Percentiles rank a stretch among this genome's conserved stretches.
Evolutionary conservation across 768 basidiomycete species (phyloP).

Genomic region (Sarcomyxa edulis): DNA sequence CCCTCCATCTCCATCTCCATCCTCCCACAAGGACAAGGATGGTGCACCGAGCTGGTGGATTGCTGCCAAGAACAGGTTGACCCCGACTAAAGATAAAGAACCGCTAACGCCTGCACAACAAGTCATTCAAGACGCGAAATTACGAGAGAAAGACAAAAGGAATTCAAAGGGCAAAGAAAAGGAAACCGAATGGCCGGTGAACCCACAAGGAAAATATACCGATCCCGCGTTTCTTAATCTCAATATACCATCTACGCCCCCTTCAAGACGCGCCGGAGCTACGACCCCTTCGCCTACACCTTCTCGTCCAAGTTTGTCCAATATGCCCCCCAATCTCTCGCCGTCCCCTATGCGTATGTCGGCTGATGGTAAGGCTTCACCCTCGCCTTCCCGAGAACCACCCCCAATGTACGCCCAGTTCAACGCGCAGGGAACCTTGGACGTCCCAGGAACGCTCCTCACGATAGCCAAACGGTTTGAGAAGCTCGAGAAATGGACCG

Average conservation of each 20-base stretch:
- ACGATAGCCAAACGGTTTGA: conserved; percentile 78
- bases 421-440: conserved; percentile 62
- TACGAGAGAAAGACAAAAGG: conserved; percentile 53
- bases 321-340: conserved; percentile 50
- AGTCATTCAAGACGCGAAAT: conserved; percentile 69
- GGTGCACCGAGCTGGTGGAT: conserved; percentile 59
- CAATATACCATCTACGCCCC: conserved; percentile 38
- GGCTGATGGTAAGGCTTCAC: conserved; percentile 24
- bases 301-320: conserved; percentile 41
- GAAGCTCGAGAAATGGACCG: conserved; percentile 87
- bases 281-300: conserved; percentile 64
- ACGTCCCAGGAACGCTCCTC: conserved; percentile 69
- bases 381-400: conserved; percentile 50
- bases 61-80: conserved; percentile 67
- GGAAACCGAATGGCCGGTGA: conserved; percentile 54
- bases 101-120: conserved; percentile 82
- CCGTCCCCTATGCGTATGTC: conserved; percentile 58
- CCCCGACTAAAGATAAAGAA: conserved; percentile 78
- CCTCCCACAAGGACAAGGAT: conserved; percentile 73
- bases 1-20: conserved; percentile 58
- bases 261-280: conserved; percentile 42
- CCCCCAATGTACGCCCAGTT: conserved; percentile 79
- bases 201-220: conserved; percentile 41
- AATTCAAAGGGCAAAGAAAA: conserved; percentile 50
- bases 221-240: conserved; percentile 59